Percentiles rank a stretch among this genome's conserved stretches.
phyloP scores from a whole-genome alignment of 805 yeast species.

The Alloascoidea africana region DNA sequence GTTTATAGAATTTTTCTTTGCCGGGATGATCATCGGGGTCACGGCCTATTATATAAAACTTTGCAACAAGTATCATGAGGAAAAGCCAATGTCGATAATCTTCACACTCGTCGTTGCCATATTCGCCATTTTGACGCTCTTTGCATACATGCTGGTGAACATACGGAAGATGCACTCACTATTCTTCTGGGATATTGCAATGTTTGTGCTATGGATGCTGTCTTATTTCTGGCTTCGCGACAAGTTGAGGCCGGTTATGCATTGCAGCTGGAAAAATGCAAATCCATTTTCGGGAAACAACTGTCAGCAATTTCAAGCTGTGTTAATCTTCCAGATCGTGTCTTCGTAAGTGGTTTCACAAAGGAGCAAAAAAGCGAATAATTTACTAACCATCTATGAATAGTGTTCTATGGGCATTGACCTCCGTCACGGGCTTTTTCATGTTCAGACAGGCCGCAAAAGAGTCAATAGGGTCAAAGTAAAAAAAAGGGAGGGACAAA shows the following conservation, averaged over 20 bases:
- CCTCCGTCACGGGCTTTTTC: not conserved
- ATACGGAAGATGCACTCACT: constrained; percentile 7
- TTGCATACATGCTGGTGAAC: constrained; percentile 13
- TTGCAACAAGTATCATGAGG: not conserved
- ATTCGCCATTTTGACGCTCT: constrained; percentile 12
- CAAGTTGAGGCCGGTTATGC: constrained; percentile 9
- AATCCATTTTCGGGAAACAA: constrained; percentile 13
- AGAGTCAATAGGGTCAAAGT: not conserved
- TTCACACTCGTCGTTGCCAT: constrained; percentile 13
- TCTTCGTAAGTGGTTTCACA: no score
- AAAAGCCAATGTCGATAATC: constrained; percentile 2
- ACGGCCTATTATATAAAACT: constrained; percentile 7
- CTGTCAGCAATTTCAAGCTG: constrained; percentile 14
- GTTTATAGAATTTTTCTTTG: constrained; percentile 15
- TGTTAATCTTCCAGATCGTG: constrained; percentile 12
- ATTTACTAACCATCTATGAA: no score
- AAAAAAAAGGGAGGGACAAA: not conserved
- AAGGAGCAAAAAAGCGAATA: no score
- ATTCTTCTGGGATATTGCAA: constrained; percentile 13
- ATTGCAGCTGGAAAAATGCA: constrained; percentile 13
- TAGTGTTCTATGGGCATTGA: constrained; percentile 1
- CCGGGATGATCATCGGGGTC: constrained; percentile 14
- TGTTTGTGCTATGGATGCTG: constrained; percentile 10
- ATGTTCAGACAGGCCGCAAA: not conserved
- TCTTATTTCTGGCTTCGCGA: constrained; percentile 12